Evolutionary conservation across 495 filamentous ascomycete species (phyloP), one percentile per base, ranked within the genome.

Genomic region (Penicillium chermesinum): DNA sequence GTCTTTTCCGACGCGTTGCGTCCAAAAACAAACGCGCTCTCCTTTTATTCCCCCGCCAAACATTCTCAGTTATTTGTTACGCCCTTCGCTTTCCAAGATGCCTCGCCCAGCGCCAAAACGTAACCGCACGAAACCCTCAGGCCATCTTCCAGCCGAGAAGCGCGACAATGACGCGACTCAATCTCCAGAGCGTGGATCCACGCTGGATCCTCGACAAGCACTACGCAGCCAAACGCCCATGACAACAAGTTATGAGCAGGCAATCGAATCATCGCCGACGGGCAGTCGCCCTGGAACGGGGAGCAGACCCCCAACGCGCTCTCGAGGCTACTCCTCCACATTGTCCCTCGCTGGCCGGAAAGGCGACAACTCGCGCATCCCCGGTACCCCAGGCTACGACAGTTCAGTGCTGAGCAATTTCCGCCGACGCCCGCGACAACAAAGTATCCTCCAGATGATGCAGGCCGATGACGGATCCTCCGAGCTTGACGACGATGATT

Each of bases 371-470:
- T 69, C 70, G 17, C 66, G 66, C 17, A 54, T 73, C 20, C 68
- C 66, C 13, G 75, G 66, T 13, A 81, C 77, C 3, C 77, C 79
- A 39, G 75, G 71, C 2, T 74, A 74, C 38, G 79, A 83, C 32
- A 80, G 58, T 20, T 81, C 79, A 5, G 63, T 83, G 34, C 35
- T 73, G 44, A 72, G 62, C 54, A 85, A 83, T 53, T 87, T 87
- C 63, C 83, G 77, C 49, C 70, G 79, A 30, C 70, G 84, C 48
- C 72, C 82, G 13, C 71, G 83, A 63, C 83, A 88, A 59, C 78
- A 80, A 5, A 88, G 84, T 59, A 78, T 88, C 45, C 64, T 88
- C 12, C 76, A 80, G 14, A 81, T 82, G 69, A 77, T 80, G 54
- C 78, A 81, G 41, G 59, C 64, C 1, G 72, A 77, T 33, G 73